Base-by-base conservation (phyloP, 2,329 filamentous ascomycete genomes). In the Trichoderma endophyticum region DNA sequence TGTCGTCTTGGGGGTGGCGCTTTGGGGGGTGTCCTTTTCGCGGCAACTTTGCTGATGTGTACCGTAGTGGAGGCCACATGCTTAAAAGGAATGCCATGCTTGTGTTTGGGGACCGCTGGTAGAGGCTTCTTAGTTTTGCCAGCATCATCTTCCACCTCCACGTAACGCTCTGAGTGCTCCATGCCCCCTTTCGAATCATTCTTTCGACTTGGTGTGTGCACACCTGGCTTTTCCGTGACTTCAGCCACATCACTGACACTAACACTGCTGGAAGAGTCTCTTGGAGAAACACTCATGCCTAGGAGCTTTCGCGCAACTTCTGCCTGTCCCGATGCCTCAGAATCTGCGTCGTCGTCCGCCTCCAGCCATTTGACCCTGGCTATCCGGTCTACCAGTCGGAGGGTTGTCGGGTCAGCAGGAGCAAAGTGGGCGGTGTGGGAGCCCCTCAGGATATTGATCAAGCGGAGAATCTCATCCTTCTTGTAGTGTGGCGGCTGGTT, bases 401-500 rank as follows among this genome's bases (percentile, higher is more conserved):
- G 79, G 0, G 93, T 95, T 0, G 93, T 97, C 75, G 93, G 91
- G 74, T 96, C 93, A 3, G 92, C 90, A 1, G 93, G 92, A 14
- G 91, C 92, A 80, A 96, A 96, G 79, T 97, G 93, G 3, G 86
- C 87, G 72, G 89, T 92, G 21, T 88, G 88, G 1, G 87, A 86
- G 3, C 90, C 89, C 36, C 80, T 79, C 3, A 98, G 86, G 15
- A 97, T 88, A 66, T 86, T 87, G 18, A 99, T 86, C 28, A 97
- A 87, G 73, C 90, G 91, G 51, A 92, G 83, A 54, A 99, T 89
- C 79, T 98, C 95, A 56, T 95, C 89, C 34, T 91, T 90, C 81
- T 98, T 99, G 86, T 99, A 98, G 79, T 97, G 91, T 1, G 93
- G 94, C 24, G 95, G 91, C 68, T 93, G 88, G 77, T 89, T 92